A percentile compares a stretch with the other conserved stretches of the same genome.
Conservation (phyloP, 768 basidiomycete genomes). For the Rossbeevera mucosa region DNA sequence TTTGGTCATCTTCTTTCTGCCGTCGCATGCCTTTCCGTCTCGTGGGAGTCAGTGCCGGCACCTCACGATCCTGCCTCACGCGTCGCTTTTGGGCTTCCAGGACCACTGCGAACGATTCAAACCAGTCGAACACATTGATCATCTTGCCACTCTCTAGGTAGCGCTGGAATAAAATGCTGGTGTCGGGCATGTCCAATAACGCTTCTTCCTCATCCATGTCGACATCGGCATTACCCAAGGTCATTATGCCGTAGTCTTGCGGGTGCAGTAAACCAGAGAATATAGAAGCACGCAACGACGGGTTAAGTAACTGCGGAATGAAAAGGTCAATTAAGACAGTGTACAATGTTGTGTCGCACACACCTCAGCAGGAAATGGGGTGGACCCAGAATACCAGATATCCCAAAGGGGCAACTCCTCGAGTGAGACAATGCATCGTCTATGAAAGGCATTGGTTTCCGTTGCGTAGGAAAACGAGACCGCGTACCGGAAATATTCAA, state of each 20-base stretch:
- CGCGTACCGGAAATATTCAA: slow-evolving; percentile 46
- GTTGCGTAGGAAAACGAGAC: not conserved
- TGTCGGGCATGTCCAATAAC: slow-evolving; percentile 63
- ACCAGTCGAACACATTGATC: slow-evolving; percentile 90
- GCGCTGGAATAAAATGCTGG: slow-evolving; percentile 68
- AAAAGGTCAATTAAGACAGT: not conserved
- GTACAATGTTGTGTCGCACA: slow-evolving; percentile 5
- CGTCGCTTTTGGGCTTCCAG: slow-evolving; percentile 52
- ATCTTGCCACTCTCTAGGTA: slow-evolving; percentile 77
- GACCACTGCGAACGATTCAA: slow-evolving; percentile 65
- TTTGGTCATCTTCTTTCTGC: slow-evolving; percentile 19
- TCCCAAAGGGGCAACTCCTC: slow-evolving; percentile 59
- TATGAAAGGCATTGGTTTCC: slow-evolving; percentile 21
- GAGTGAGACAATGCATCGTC: slow-evolving; percentile 40
- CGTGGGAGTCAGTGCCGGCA: slow-evolving; percentile 13
- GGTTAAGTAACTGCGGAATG: slow-evolving; percentile 55
- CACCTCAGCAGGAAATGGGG: slow-evolving; percentile 68
- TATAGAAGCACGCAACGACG: slow-evolving; percentile 58
- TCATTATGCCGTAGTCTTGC: slow-evolving; percentile 37
- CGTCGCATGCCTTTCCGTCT: slow-evolving; percentile 25
- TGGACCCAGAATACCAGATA: slow-evolving; percentile 65
- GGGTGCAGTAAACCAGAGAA: slow-evolving; percentile 60
- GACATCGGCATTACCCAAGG: slow-evolving; percentile 2
- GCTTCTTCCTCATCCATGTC: slow-evolving; percentile 27
- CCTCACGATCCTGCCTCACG: not conserved